Evolutionary conservation across 78 protist species (phyloP).

Genomic region (Dictyostelium firmibasis): DNA sequence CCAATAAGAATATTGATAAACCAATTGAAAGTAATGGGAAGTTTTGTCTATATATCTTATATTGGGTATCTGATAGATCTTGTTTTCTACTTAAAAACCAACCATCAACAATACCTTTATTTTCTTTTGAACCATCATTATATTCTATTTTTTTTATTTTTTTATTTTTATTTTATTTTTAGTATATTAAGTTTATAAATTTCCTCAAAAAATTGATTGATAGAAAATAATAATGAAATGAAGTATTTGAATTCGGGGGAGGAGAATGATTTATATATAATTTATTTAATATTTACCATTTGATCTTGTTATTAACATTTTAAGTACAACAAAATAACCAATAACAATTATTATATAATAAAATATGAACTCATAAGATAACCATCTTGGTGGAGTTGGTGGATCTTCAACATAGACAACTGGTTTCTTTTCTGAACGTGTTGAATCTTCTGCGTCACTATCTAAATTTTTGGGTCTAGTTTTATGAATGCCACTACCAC

Average conservation of each 20-base stretch:
- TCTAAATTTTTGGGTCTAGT: neutral
- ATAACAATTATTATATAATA: conserved; percentile 41
- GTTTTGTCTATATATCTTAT: conserved; percentile 54
- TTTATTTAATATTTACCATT: conserved; percentile 27
- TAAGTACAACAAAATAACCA: conserved; percentile 15
- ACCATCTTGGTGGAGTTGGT: conserved; percentile 58
- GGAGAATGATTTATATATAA: too few relatives aligned
- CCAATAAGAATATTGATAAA: conserved; percentile 30
- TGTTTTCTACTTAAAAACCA: conserved; percentile 77
- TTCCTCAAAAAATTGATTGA: too few relatives aligned
- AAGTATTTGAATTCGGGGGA: neutral
- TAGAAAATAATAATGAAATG: too few relatives aligned
- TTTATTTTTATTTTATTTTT: neutral
- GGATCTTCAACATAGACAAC: conserved; percentile 78
- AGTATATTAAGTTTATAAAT: neutral
- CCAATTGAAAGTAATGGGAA: conserved; percentile 79
- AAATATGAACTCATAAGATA: conserved; percentile 39
- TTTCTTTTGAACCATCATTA: conserved; percentile 42
- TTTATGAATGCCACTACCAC: neutral
- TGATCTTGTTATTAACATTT: conserved; percentile 14
- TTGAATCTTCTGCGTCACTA: neutral
- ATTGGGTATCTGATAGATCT: conserved; percentile 78
- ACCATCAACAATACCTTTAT: conserved; percentile 68
- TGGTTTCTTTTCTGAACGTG: neutral
- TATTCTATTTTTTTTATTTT: conserved; percentile 39